Evolutionary conservation across 306 rosid genomes (phyloP), one percentile per base, ranked within the genome.

Genomic region (Acacia acuminata): DNA sequence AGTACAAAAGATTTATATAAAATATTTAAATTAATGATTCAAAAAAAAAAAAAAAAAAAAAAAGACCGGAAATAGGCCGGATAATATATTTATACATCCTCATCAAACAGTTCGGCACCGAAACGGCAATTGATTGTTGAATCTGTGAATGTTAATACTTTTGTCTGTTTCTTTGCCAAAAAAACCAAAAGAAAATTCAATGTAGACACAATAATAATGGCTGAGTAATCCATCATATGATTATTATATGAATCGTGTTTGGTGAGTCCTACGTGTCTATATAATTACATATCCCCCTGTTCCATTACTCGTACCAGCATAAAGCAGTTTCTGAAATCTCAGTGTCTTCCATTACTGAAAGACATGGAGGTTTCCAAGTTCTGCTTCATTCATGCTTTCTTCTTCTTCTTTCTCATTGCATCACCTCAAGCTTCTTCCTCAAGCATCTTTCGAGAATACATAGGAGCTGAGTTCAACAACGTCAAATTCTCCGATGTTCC

Each of bases 401-500:
- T 66, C 71, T 34, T 66, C 45, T 66, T 69, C 53, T 82, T 81
- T 12, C 85, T 71, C 4, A 15, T 30, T 5, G n/a, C 77, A 36
- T 74, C 85, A 51, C 53, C 71, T 73, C 81, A 76, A 36, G 75
- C 75, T 73, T 10, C 89, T 11, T 70, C 88, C 8, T 7, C 89
- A 15, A 83, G 36, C 88, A 44, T 94, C 38, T 94, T 94, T 81
- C 44, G 92, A 32, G 97, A 91, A 86, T 91, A 94, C 88, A 94
- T 91, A 5, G 98, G 98, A 72, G 96, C 98, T 1, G 90, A 94
- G 53, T 94, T 86, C 82, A 89, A 90, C 8, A 82, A 87, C 38
- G 94, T 91, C 14, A 89, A 80, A 75, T 90, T 94, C 63, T 84
- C 90, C 0, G 94, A 94, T 45, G 94, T 92, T 27, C 98, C 94